A percentile compares a stretch with the other conserved stretches of the same genome.
Evolutionary conservation across 2,329 filamentous ascomycete genomes (phyloP).

Genomic region (Colletotrichum lupini): DNA sequence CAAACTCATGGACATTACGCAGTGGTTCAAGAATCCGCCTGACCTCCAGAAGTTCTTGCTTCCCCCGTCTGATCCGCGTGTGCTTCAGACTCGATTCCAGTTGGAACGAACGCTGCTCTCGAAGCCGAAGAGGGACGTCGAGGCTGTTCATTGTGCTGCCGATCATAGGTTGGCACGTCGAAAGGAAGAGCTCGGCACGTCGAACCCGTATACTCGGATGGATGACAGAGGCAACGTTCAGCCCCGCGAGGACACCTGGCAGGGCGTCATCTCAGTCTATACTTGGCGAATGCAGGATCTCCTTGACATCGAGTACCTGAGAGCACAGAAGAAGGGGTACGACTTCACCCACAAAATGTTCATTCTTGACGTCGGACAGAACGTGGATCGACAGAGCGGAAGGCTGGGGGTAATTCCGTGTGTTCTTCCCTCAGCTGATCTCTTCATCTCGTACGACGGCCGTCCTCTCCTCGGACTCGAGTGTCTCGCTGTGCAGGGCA

Average conservation of each 20-base stretch:
- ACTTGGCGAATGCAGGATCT: conserved; percentile 73
- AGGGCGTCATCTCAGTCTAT: conserved; percentile 59
- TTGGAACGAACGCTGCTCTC: conserved; percentile 50
- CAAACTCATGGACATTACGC: conserved; percentile 55
- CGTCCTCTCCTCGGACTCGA: conserved; percentile 72
- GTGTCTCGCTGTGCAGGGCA: conserved; percentile 73
- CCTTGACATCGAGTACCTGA: conserved; percentile 71
- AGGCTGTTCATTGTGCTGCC: conserved; percentile 68
- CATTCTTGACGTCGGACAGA: conserved; percentile 76
- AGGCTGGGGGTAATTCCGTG: conserved; percentile 71
- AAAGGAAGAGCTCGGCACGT: conserved; percentile 59
- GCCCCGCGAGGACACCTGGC: conserved; percentile 66
- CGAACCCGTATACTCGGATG: conserved; percentile 70
- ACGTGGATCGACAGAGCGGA: conserved; percentile 70
- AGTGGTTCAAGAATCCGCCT: conserved; percentile 62
- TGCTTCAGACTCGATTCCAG: conserved; percentile 61
- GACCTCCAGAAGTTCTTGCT: conserved; percentile 72
- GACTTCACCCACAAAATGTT: conserved; percentile 61
- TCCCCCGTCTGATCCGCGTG: conserved; percentile 62
- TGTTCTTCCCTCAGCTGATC: conserved; percentile 73
- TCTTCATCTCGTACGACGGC: conserved; percentile 70
- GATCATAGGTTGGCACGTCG: conserved; percentile 69
- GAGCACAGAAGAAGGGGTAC: conserved; percentile 57
- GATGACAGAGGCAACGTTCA: conserved; percentile 60
- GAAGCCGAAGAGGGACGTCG: conserved; percentile 44